phyloP scores from a whole-genome alignment of 306 rosid species.

The Vachellia pachyceras region DNA sequence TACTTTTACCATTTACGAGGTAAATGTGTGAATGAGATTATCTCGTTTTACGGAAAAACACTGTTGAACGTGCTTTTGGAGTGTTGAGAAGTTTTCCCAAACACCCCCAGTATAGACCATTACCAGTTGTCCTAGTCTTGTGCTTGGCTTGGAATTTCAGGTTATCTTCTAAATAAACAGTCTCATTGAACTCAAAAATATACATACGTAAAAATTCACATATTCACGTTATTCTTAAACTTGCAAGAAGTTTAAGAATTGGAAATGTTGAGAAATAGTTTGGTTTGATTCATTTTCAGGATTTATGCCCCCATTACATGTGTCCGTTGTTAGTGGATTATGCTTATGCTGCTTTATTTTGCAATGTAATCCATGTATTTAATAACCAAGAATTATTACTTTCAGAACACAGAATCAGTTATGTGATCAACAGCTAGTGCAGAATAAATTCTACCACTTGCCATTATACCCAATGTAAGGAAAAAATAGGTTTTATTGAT shows the following conservation, averaged over 20 bases:
- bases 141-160: conserved; percentile 7
- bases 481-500: background rate
- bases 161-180: background rate
- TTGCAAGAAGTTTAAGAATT: background rate
- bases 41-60: too few relatives aligned
- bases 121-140: conserved; percentile 24
- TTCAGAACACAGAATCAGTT: background rate
- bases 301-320: conserved; percentile 7
- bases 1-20: too few relatives aligned
- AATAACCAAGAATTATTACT: background rate
- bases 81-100: too few relatives aligned
- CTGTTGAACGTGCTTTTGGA: too few relatives aligned
- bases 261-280: background rate
- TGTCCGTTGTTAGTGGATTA: background rate
- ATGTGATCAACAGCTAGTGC: conserved; percentile 33
- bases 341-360: conserved; percentile 26
- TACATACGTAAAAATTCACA: background rate
- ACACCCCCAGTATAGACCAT: background rate
- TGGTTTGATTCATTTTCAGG: conserved; percentile 22
- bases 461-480: background rate
- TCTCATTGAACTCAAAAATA: background rate
- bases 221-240: background rate
- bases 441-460: conserved; percentile 37
- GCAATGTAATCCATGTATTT: background rate
- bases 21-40: too few relatives aligned